These are phyloP conservation scores for Vaccinium myrtillus DNA, from an alignment of 148 eudicot species.

Conservation along the genomic window DNA sequence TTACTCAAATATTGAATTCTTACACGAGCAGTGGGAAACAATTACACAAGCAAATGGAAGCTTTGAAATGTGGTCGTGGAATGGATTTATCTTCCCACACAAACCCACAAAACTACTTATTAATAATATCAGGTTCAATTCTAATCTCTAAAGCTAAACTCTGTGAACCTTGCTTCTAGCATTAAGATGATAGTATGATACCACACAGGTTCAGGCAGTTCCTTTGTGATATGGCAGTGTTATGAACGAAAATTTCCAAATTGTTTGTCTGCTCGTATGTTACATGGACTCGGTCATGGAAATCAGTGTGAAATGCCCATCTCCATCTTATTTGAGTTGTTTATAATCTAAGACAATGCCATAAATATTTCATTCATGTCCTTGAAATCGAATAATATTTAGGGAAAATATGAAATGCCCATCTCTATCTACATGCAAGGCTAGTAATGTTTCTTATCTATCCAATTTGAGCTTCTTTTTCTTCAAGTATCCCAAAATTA, in stretches of 20 bases:
- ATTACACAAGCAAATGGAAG: slow-evolving; percentile 1
- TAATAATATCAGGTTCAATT: neutral
- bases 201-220: neutral
- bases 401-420: neutral
- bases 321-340: too few species aligned
- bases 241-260: neutral
- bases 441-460: neutral
- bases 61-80: neutral
- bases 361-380: neutral
- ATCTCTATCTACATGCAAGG: neutral
- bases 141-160: neutral
- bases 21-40: neutral
- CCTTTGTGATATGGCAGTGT: neutral
- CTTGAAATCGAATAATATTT: neutral
- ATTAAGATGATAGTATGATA: neutral
- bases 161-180: neutral
- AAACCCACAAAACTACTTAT: neutral
- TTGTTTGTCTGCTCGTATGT: neutral
- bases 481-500: neutral
- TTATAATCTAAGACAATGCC: too few species aligned
- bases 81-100: neutral
- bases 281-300: too few species aligned
- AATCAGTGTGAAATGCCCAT: too few species aligned
- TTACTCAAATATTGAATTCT: neutral
- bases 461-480: neutral